Percentiles rank a stretch among this genome's conserved stretches.
Evolutionary conservation across 225 moss, liverwort and hornwort species (phyloP).

Genomic region (Anthoceros angustus): DNA sequence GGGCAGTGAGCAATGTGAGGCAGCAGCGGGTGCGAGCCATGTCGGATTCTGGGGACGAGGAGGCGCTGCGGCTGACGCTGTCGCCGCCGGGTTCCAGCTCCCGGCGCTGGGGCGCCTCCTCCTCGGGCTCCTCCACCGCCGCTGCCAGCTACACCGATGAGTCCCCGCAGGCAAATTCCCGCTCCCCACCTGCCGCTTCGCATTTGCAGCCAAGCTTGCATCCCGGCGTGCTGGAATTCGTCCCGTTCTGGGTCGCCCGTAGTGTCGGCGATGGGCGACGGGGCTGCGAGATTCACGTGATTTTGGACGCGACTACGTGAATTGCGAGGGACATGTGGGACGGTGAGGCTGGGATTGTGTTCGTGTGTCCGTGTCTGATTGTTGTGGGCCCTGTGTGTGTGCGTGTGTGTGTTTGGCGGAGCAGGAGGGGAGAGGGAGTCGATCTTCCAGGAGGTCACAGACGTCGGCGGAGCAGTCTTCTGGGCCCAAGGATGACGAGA

Average conservation of each 20-base stretch:
- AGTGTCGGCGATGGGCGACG: no score
- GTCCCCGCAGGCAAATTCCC: neutral
- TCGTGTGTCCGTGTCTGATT: neutral
- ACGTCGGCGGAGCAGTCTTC: neutral
- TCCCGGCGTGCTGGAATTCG: neutral
- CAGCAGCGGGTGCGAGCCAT: neutral
- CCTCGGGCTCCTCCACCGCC: conserved; percentile 4
- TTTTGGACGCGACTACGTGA: neutral
- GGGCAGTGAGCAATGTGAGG: no score
- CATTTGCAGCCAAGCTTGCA: neutral
- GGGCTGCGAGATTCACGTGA: neutral
- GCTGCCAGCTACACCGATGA: conserved; percentile 4
- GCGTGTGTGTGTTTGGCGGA: neutral
- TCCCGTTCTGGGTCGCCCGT: no score
- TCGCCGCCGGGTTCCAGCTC: conserved; percentile 3
- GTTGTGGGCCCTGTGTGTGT: neutral
- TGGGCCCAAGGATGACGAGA: conserved; percentile 40
- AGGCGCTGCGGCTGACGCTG: conserved; percentile 4
- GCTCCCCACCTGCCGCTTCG: neutral
- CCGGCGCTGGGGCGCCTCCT: conserved; percentile 4
- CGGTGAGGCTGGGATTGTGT: no score
- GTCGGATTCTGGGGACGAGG: conserved; percentile 2
- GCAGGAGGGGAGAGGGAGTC: neutral
- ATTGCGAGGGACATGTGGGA: no score
- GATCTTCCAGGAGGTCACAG: neutral